Evolutionary conservation across 73 alveolate genomes (phyloP).

Genomic region (Halteria grandinella): DNA sequence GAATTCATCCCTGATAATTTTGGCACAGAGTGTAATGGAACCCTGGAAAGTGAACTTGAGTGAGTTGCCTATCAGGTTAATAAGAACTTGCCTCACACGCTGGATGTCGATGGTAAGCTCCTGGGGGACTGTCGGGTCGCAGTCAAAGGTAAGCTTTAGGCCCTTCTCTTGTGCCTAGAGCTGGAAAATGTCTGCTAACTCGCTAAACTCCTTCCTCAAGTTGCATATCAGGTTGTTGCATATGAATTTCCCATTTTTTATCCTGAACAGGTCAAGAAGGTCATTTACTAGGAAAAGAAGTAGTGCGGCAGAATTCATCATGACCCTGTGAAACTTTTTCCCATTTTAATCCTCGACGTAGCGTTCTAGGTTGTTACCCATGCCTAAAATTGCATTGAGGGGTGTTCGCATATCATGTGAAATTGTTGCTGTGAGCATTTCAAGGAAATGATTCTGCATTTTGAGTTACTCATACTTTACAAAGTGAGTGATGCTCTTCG

Average conservation of each 20-base stretch:
- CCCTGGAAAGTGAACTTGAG: slow-evolving; percentile 35
- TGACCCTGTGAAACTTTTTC: background rate
- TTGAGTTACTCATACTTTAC: background rate
- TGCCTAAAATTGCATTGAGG: slow-evolving; percentile 19
- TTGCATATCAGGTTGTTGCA: background rate
- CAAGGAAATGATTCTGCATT: background rate
- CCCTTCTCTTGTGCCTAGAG: slow-evolving; percentile 12
- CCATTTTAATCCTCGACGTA: background rate
- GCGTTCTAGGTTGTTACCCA: background rate
- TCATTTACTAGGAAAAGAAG: slow-evolving; percentile 24
- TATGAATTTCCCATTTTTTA: slow-evolving; percentile 38
- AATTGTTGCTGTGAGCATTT: background rate
- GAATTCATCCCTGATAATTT: background rate
- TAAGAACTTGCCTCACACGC: slow-evolving; percentile 5
- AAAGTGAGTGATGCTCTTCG: background rate
- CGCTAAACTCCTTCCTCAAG: background rate
- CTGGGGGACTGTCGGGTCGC: background rate
- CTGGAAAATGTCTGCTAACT: background rate
- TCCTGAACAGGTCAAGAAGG: background rate
- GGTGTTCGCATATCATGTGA: slow-evolving; percentile 36
- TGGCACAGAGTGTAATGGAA: background rate
- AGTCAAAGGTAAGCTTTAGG: background rate
- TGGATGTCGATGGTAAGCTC: background rate
- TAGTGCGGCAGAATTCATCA: background rate
- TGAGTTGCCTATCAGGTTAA: slow-evolving; percentile 4